Evolutionary conservation across 805 yeast genomes (phyloP), one percentile per base, ranked within the genome.

Genomic region (Metschnikowia kunwiensis): DNA sequence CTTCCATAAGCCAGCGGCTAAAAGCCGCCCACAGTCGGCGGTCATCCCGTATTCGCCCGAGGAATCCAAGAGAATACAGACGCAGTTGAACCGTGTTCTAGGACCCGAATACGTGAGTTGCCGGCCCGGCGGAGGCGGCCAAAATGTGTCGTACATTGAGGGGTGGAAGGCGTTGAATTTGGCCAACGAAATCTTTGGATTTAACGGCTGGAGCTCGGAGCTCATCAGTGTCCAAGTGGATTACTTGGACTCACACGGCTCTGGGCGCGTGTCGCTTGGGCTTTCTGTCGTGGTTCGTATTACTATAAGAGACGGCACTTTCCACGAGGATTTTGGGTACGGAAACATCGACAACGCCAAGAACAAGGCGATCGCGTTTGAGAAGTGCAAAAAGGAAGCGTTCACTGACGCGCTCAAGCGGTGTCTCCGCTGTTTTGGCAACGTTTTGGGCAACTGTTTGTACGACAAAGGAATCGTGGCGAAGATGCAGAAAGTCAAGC

Each of bases 141-240:
- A 69, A 30, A 68, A 74, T 36, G 85, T 85, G 4, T 78, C 83
- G 2, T 84, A 85, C 50, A 71, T 85, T 26, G 93, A 84, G 58
- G 95, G 94, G 1, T 84, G 91, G 88, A 81, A 77, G 53, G 91
- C 86, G 2, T 72, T 85, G 24, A 82, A 82, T 51, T 58, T 85
- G 30, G 94, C 95, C 10, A 85, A 85, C 51, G 82, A 80, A 49
- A 78, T 85, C 3, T 84, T 85, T 68, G 94, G 94, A 0, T 84
- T 81, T 49, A 79, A 83, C 52, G 93, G 93, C 1, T 85, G 95
- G 95, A 69, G 72, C 46, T 78, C 88, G 0, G 91, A 84, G 49
- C 72, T 85, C 5, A 75, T 76, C 41, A 70, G 68, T 27, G 73
- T 79, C 11, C 78, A 74, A 19, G 82, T 84, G 12, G 94, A 85